Evolutionary conservation across 2,329 filamentous ascomycete species (phyloP).

Genomic region (Penicillium sp.): DNA sequence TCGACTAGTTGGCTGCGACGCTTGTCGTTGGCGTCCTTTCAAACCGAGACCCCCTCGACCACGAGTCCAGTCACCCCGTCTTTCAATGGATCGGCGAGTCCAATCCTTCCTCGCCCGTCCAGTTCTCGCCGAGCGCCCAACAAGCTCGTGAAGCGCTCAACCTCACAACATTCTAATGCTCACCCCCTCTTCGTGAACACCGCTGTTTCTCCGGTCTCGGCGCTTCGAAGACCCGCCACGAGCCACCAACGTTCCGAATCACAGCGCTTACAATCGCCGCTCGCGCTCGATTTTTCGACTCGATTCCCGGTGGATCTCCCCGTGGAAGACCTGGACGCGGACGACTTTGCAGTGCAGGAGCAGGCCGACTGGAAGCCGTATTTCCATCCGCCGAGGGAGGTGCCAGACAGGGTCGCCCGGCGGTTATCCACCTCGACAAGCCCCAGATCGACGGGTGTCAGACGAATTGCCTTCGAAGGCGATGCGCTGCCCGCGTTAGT

Average conservation of each 20-base stretch:
- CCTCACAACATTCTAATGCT: constrained; percentile 47
- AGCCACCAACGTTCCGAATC: constrained; percentile 57
- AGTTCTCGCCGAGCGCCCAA: constrained; percentile 43
- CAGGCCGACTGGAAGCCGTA: constrained; percentile 35
- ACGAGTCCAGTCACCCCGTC: constrained; percentile 49
- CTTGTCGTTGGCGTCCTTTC: constrained; percentile 48
- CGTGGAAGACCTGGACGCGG: constrained; percentile 4
- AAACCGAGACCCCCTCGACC: constrained; percentile 43
- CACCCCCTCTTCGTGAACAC: constrained; percentile 29
- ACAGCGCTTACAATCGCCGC: constrained; percentile 41
- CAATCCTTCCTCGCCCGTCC: constrained; percentile 38
- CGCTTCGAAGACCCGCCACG: constrained; percentile 55
- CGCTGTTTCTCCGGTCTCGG: constrained; percentile 39
- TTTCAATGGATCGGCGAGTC: constrained; percentile 49
- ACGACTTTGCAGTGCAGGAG: constrained; percentile 12
- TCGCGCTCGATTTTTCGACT: constrained; percentile 25
- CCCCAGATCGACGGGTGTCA: constrained; percentile 32
- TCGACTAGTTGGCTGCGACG: constrained; percentile 53
- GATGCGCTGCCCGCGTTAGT: constrained; percentile 45
- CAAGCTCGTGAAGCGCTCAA: constrained; percentile 58
- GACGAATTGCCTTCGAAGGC: constrained; percentile 41
- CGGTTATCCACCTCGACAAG: constrained; percentile 36
- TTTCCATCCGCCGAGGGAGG: constrained; percentile 26
- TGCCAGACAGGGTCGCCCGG: constrained; percentile 33
- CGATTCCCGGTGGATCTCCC: constrained; percentile 12